phyloP scores from a whole-genome alignment of 2,329 filamentous ascomycete genomes.

The Nemania bipapillata region DNA sequence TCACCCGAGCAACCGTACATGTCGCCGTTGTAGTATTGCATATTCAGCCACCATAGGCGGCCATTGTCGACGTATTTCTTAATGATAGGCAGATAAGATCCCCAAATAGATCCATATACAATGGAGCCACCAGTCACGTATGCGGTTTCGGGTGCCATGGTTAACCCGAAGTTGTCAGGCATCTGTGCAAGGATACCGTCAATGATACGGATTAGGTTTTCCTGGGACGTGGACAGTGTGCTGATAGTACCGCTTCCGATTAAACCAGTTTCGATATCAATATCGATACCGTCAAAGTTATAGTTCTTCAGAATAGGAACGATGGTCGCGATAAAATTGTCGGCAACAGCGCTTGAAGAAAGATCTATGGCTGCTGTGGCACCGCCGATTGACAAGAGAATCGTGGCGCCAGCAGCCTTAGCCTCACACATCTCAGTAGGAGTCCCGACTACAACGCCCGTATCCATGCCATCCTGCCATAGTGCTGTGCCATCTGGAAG shows the following conservation, averaged over 20 bases:
- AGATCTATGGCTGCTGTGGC: conserved; percentile 52
- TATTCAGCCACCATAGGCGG: conserved; percentile 54
- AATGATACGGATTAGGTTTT: conserved; percentile 53
- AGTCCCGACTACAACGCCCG: conserved; percentile 47
- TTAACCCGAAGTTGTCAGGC: conserved; percentile 69
- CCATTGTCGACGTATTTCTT: conserved; percentile 54
- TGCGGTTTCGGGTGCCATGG: conserved; percentile 57
- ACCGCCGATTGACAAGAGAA: conserved; percentile 53
- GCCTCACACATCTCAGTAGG: conserved; percentile 52
- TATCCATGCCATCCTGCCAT: conserved; percentile 53
- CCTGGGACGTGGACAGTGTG: conserved; percentile 50
- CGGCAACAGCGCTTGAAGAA: conserved; percentile 49
- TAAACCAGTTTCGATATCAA: conserved; percentile 53
- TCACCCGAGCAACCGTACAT: conserved; percentile 53
- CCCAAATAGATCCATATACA: conserved; percentile 52
- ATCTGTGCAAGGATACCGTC: conserved; percentile 57
- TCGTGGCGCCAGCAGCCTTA: conserved; percentile 51
- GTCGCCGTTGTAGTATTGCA: conserved; percentile 55
- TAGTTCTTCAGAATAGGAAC: conserved; percentile 52
- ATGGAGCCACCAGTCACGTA: conserved; percentile 53
- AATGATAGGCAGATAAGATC: conserved; percentile 53
- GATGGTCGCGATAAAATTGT: conserved; percentile 52
- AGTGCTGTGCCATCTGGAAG: conserved; percentile 50
- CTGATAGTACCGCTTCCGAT: conserved; percentile 49
- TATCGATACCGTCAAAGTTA: conserved; percentile 55